Base-by-base conservation (phyloP, 495 filamentous ascomycete genomes). In the Amorphotheca resinae region DNA sequence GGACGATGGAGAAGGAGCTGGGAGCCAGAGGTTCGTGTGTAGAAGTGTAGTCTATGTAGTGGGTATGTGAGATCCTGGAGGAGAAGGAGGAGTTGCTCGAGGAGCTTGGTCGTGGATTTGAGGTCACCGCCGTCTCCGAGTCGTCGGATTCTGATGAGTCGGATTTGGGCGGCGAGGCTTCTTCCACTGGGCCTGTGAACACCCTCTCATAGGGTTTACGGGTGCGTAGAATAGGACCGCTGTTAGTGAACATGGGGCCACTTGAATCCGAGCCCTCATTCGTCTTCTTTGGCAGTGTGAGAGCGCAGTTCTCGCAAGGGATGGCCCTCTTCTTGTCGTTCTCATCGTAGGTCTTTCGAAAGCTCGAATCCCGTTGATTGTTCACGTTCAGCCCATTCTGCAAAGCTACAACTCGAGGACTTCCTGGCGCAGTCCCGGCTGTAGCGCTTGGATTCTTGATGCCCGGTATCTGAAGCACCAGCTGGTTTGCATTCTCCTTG, bases 31-130 rank as follows among this genome's bases (percentile, higher is more conserved):
- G 84, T 22, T 84, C 83, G 49, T 84, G 80, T 1, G 83, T 85
- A 1, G 88, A 88, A 28, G 87, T 78, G 57, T 91, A 95, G 57
- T 85, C 86, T 28, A 93, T 63, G 31, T 79, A 82, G 54, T 95
- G 88, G 1, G 76, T 78, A 54, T 95, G 88, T 20, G 65, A 56
- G 45, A 51, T 61, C 11, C 53, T 47, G 17, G 56, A 61, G 42
- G 53, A 54, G 16, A 67, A 68, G 30, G 64, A 66, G 23, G 55
- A 55, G 38, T 59, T 72, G 18, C 47, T 56, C 16, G 54, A 52
- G 11, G 51, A 50, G 33, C 54, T 54, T 4, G 35, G 26, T 22
- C 45, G 32, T 17, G 47, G 33, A 17, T 49, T 46, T 18, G 42
- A 33, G 9, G 44, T 46, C 1, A 49, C 35, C n/a, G 40, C 42